These are phyloP conservation scores for Chlamydomonas eustigma DNA, from an alignment of 139 green algal genomes.

Conservation along the genomic window DNA sequence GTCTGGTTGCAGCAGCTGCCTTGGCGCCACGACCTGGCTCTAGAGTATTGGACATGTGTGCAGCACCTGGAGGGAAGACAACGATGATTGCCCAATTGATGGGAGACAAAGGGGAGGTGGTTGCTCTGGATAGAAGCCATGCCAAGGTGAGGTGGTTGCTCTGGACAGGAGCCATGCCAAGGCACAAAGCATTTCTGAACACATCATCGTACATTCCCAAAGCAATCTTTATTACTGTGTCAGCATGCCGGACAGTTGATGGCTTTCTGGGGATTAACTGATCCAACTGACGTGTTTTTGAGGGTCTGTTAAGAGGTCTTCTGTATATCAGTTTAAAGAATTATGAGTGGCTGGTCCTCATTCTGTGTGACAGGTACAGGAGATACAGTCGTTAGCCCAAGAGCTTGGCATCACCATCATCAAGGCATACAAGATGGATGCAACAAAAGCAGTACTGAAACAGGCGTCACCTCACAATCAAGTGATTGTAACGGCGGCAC, in stretches of 20 bases:
- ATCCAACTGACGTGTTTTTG: too few species aligned
- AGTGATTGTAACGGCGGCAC: too few species aligned
- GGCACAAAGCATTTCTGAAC: too few species aligned
- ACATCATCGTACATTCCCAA: too few species aligned
- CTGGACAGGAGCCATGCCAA: constrained; percentile 84
- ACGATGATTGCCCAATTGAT: constrained; percentile 86
- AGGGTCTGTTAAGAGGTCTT: too few species aligned
- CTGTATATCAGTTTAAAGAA: too few species aligned
- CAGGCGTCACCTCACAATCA: too few species aligned
- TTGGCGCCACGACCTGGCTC: constrained; percentile 51
- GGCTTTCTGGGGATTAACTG: too few species aligned
- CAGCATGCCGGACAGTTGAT: too few species aligned
- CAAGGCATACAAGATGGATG: constrained; percentile 69
- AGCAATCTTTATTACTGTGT: too few species aligned
- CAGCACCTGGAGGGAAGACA: constrained; percentile 85
- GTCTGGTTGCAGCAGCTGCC: constrained; percentile 57
- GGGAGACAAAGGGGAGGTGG: constrained; percentile 50
- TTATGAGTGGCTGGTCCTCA: too few species aligned
- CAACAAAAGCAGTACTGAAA: constrained; percentile 21
- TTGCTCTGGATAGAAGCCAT: constrained; percentile 82
- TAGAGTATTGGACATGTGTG: constrained; percentile 90
- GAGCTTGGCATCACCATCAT: constrained; percentile 70
- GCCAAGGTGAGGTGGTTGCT: constrained; percentile 70
- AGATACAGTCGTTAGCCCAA: constrained; percentile 48
- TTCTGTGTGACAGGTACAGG: constrained; percentile 35